Evolutionary conservation across 139 green algal species (phyloP).

Genomic region (Chlorella vulgaris): DNA sequence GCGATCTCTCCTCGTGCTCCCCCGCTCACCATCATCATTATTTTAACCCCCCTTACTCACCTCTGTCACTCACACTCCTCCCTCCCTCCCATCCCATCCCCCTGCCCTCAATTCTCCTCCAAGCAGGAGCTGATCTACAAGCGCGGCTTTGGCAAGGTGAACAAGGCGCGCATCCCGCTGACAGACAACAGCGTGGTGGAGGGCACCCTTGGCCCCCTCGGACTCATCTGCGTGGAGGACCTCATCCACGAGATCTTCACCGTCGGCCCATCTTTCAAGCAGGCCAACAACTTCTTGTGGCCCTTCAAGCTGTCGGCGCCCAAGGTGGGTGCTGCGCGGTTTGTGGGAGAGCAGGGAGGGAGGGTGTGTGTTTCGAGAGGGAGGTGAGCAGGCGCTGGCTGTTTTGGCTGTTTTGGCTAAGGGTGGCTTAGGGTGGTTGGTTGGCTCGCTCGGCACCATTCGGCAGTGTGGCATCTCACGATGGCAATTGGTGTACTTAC

Average conservation of each 20-base stretch:
- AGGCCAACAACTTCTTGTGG: constrained; percentile 99
- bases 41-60: not conserved
- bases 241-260: constrained; percentile 98
- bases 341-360: too few species aligned
- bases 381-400: too few species aligned
- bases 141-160: constrained; percentile 96
- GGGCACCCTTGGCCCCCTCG: constrained; percentile 84
- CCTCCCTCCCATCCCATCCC: too few species aligned
- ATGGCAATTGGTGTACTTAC: too few species aligned
- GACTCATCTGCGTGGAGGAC: constrained; percentile 99
- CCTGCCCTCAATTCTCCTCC: not conserved
- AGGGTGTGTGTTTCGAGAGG: too few species aligned
- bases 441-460: too few species aligned
- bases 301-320: constrained; percentile 92
- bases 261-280: constrained; percentile 95
- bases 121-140: constrained; percentile 98
- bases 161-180: constrained; percentile 91
- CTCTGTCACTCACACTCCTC: not conserved
- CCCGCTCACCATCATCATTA: not conserved
- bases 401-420: too few species aligned
- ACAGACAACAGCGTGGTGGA: constrained; percentile 99
- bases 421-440: too few species aligned
- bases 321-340: too few species aligned
- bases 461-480: too few species aligned
- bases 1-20: too few species aligned